Evolutionary conservation across 139 green algal species (phyloP), one percentile per base, ranked within the genome.

Genomic region (Gonium pectorale): DNA sequence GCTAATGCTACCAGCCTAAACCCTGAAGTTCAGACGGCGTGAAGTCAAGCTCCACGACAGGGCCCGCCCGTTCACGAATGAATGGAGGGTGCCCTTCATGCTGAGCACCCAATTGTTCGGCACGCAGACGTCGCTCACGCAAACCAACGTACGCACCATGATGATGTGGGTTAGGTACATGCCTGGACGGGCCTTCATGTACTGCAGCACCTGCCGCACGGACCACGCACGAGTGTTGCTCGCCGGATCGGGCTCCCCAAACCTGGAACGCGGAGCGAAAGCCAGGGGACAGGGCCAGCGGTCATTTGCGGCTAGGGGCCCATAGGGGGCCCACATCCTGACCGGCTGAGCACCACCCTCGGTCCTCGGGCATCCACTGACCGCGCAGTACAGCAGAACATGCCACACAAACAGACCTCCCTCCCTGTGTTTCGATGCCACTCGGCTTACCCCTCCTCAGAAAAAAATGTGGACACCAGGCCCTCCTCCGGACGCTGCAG

Each of bases 111-210:
- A n/a, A n/a, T n/a, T n/a, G n/a, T n/a, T n/a, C n/a, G n/a, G n/a
- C n/a, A n/a, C n/a, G n/a, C n/a, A n/a, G n/a, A n/a, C n/a, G n/a
- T n/a, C n/a, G n/a, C n/a, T 60, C 8, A 4, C 38, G 8, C 24
- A 22, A 38, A 38, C 33, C 15, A 5, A 9, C 8, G 7, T 22
- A 15, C 71, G 5, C 49, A 69, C 72, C 74, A 82, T 82, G 56
- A 82, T 82, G 40, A 82, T 82, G 56, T 82, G 56, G 2, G 74
- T 82, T 2, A 82, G 9, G 40, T 82, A 82, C 74, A 71, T 71
- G 56, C 74, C 74, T 4, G 74, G 74, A 11, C 54, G 56, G 17
- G 74, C 74, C 38, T 82, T 70, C 4, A 82, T 38, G 74, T 82
- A 70, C 56, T 38, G 46, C 56, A 82, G 19, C 27, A 82, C 74